phyloP scores from a whole-genome alignment of 768 basidiomycete species.

The Boletus bicolor region DNA sequence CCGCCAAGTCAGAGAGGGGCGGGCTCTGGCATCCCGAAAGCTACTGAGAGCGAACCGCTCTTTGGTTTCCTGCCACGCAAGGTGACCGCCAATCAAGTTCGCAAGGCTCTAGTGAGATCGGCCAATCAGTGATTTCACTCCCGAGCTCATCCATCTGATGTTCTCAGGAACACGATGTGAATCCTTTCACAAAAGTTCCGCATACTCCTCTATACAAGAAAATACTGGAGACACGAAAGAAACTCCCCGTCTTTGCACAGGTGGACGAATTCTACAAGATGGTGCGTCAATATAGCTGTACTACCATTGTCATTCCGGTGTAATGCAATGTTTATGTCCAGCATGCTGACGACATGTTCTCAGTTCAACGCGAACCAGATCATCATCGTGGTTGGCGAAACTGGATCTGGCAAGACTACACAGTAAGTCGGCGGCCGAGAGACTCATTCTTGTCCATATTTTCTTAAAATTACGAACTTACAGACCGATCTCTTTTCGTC shows the following conservation, averaged over 20 bases:
- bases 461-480: constrained; percentile 21
- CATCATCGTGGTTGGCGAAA: constrained; percentile 90
- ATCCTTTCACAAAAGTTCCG: constrained; percentile 84
- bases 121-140: not conserved
- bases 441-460: constrained; percentile 18
- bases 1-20: constrained; percentile 31
- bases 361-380: constrained; percentile 58
- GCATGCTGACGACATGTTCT: not conserved
- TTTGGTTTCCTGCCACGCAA: constrained; percentile 71
- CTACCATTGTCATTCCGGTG: not conserved
- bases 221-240: constrained; percentile 80
- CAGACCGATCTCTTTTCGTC: constrained; percentile 30
- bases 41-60: constrained; percentile 52
- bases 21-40: constrained; percentile 3
- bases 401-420: constrained; percentile 93
- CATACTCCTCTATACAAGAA: constrained; percentile 79
- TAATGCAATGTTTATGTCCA: not conserved
- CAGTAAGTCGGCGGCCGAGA: constrained; percentile 55
- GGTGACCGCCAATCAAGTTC: constrained; percentile 63
- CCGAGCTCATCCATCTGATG: not conserved
- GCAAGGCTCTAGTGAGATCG: constrained; percentile 61
- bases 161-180: constrained; percentile 67
- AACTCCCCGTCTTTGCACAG: constrained; percentile 86
- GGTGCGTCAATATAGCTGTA: constrained; percentile 47
- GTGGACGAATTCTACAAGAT: constrained; percentile 92